Conservation (phyloP, 352 stramenopile species). For the Phytophthora constricta region DNA sequence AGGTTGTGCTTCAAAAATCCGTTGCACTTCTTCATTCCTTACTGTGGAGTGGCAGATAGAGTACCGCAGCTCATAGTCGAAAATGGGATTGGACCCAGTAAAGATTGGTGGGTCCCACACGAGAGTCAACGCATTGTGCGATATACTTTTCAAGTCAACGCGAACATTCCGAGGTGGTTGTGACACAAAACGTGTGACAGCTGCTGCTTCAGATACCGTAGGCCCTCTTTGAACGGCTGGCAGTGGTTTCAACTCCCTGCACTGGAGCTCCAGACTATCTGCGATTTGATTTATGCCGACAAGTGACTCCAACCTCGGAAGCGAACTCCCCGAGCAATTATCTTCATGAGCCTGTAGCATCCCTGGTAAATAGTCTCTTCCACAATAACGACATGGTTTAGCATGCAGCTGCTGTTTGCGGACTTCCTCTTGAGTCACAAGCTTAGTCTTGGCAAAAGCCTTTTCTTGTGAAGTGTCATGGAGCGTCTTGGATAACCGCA, state of each 20-base stretch:
- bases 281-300: conserved; percentile 30
- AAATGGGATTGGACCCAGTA: conserved; percentile 65
- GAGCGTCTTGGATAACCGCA: conserved; percentile 50
- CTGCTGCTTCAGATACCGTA: background rate
- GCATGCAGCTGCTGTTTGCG: conserved; percentile 35
- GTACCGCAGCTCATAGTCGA: conserved; percentile 72
- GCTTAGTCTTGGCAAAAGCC: conserved; percentile 51
- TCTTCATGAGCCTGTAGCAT: conserved; percentile 40
- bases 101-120: conserved; percentile 77
- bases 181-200: conserved; percentile 52
- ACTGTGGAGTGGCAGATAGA: conserved; percentile 32
- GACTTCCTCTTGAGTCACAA: conserved; percentile 46
- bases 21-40: conserved; percentile 17
- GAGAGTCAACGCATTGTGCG: conserved; percentile 54
- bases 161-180: conserved; percentile 72
- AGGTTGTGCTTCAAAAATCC: conserved; percentile 31
- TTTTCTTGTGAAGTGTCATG: conserved; percentile 47
- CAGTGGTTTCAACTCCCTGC: background rate
- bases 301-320: conserved; percentile 12
- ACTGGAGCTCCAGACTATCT: conserved; percentile 22
- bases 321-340: conserved; percentile 23
- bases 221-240: background rate
- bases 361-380: conserved; percentile 39
- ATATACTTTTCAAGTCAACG: conserved; percentile 34
- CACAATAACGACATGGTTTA: conserved; percentile 41